Evolutionary conservation across 139 green algal genomes (phyloP), one percentile per base, ranked within the genome.

Genomic region (Gonium pectorale): DNA sequence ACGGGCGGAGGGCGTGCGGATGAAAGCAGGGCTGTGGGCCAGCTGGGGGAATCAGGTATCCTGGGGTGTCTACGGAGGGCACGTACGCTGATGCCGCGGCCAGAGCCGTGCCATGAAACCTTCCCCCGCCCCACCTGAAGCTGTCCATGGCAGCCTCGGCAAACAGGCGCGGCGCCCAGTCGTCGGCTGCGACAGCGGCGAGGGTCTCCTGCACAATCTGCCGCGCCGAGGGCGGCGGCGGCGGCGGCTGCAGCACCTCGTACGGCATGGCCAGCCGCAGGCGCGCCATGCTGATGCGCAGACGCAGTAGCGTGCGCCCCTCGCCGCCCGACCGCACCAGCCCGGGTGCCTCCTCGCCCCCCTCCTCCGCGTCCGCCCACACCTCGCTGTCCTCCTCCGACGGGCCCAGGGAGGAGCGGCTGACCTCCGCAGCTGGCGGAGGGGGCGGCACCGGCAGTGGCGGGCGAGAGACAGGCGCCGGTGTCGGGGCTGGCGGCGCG

Each of bases 101-200:
- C n/a, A n/a, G n/a, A n/a, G n/a, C n/a, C n/a, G n/a, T n/a, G n/a
- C n/a, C n/a, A n/a, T n/a, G n/a, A n/a, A n/a, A n/a, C n/a, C n/a
- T n/a, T n/a, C n/a, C n/a, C n/a, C n/a, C n/a, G n/a, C n/a, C 74
- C 73, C 31, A 90, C 31, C 54, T 73, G 67, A 96, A 94, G 43
- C 81, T 86, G 40, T 95, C 89, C 59, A 96, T 88, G 26, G 86
- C 91, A 6, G 84, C 90, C 17, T 46, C 9, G 3, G 79, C 51
- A 29, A 78, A 44, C 67, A 68, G 9, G 49, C 15, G 79, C 35
- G 43, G 43, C 44, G 17, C 6, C n/a, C 17, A 29, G 29, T 43
- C 35, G 13, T 43, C 35, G n/a, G n/a, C n/a, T n/a, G n/a, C n/a
- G n/a, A n/a, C n/a, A n/a, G n/a, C n/a, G n/a, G n/a, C n/a, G n/a